These are phyloP conservation scores for Oenanthe javanica DNA, from an alignment of 140 eudicot species.

Conservation along the genomic window DNA sequence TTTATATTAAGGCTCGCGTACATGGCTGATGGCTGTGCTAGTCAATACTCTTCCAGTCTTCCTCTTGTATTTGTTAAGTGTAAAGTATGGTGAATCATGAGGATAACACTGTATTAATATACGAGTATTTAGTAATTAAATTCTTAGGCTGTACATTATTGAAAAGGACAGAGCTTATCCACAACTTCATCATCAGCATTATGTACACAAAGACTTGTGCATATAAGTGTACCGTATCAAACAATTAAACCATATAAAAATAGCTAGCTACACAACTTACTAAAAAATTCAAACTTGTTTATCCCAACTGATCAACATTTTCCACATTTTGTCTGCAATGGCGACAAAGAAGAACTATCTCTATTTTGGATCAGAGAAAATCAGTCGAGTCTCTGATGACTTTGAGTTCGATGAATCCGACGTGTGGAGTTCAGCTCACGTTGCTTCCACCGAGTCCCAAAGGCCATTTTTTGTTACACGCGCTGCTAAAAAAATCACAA, in stretches of 20 bases:
- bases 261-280: no score
- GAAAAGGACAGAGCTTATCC: neutral
- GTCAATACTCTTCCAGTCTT: no score
- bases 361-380: slow-evolving; percentile 1
- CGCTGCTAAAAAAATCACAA: slow-evolving; percentile 5
- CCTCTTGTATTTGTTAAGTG: neutral
- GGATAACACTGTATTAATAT: neutral
- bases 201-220: neutral
- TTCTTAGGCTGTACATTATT: no score
- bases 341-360: slow-evolving; percentile 7
- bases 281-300: neutral
- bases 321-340: neutral
- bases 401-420: slow-evolving; percentile 39
- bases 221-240: neutral
- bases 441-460: neutral
- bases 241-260: neutral
- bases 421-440: slow-evolving; percentile 20
- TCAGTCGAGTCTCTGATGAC: slow-evolving; percentile 2
- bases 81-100: neutral
- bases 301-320: neutral
- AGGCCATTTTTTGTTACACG: neutral
- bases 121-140: neutral
- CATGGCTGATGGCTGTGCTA: no score
- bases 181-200: neutral
- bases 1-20: no score